Evolutionary conservation across 2,329 filamentous ascomycete genomes (phyloP), one percentile per base, ranked within the genome.

Genomic region (Ploettnerulaceae sp.): DNA sequence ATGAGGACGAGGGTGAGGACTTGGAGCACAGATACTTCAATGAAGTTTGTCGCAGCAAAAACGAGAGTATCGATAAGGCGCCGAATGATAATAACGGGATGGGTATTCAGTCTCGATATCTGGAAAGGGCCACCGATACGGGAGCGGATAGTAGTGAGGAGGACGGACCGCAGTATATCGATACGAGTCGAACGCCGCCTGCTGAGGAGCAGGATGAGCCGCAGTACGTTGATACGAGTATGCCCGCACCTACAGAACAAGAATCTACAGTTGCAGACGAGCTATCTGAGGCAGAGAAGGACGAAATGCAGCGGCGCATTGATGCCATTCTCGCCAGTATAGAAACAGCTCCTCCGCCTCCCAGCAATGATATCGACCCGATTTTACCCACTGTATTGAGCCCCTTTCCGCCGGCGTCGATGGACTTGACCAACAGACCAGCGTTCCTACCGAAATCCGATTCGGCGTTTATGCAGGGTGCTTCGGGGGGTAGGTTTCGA

Each of bases 131-230:
- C 24, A 18, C 2, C 51, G 11, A 28, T 32, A 12, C 25, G 12
- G 49, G 47, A 66, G 57, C 44, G 63, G 55, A 5, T 45, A 55
- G 31, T 21, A 43, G 36, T 33, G 51, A 49, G 2, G 41, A 44
- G 4, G 52, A 49, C 5, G 48, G 49, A n/a, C 51, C 54, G 22
- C 41, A 34, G 25, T 56, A 57, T 48, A 17, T 55, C 4, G 57
- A 60, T 46, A 63, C 57, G 6, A 58, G 52, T 47, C 38, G 48
- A 36, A 57, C 49, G 48, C 52, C 49, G 38, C 57, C 72, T 42
- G 41, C 18, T 32, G 40, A 40, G 3, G 43, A 47, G 8, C 44
- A 49, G 4, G 45, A 50, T 29, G 50, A 37, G 22, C 47, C 41
- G 22, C 15, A n/a, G 7, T 48, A 48, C 40, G 24, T 45, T 8